A percentile compares a stretch with the other conserved stretches of the same genome.
These are phyloP conservation scores for Theobroma grandiflorum DNA, from an alignment of 441 rosid genomes.

Conservation along the genomic window DNA sequence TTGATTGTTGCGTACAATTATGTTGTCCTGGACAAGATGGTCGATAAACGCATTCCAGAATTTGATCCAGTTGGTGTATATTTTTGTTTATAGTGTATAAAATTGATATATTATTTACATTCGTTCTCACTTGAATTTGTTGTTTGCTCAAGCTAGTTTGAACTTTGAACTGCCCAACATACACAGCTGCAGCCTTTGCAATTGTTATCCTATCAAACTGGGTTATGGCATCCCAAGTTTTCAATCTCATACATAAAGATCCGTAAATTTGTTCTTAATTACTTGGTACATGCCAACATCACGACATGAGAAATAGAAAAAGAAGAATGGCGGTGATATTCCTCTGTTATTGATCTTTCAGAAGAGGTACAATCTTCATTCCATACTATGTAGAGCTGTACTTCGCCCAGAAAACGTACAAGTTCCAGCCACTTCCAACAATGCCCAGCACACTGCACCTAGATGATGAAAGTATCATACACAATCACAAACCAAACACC, in stretches of 20 bases:
- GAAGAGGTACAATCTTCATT: too few species aligned
- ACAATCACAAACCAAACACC: background rate
- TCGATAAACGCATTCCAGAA: slow-evolving; percentile 16
- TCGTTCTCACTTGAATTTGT: background rate
- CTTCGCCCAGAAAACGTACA: too few species aligned
- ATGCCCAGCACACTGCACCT: background rate
- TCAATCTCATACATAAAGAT: background rate
- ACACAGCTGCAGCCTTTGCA: background rate
- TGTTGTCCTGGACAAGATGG: slow-evolving; percentile 70
- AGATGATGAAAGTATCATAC: background rate
- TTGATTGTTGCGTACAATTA: slow-evolving; percentile 71
- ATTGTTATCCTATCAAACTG: background rate
- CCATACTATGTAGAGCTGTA: too few species aligned
- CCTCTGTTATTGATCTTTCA: background rate
- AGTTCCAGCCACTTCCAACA: background rate
- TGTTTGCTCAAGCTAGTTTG: background rate
- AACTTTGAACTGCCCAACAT: background rate
- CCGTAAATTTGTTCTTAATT: background rate
- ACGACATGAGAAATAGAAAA: background rate
- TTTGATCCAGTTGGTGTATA: background rate
- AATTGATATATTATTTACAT: background rate
- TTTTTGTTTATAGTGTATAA: slow-evolving; percentile 9
- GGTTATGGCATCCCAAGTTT: background rate
- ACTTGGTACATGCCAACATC: background rate
- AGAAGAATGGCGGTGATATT: background rate